Base-by-base conservation (phyloP, 345 rosid genomes). In the Eucalyptus curtisii region DNA sequence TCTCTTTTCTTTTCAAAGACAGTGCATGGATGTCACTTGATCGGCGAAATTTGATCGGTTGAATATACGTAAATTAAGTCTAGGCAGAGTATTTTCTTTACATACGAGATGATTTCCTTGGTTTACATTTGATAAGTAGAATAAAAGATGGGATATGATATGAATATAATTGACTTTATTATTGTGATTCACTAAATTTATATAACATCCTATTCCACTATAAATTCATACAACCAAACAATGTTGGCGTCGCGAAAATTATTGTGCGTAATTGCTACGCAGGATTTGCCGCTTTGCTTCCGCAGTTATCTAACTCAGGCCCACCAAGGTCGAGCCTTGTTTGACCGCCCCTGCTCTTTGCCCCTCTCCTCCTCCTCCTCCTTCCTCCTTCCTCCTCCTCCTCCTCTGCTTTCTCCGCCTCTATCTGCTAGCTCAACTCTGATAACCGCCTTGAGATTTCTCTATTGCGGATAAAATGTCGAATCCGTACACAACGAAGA, bases 81-180 rank as follows among this genome's bases (percentile, higher is more conserved):
- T 55, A 55, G 30, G 3, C 3, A 24, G 1, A 24, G 30, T 4
- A 24, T 55, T 55, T 55, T 24, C 13, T 55, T 19, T 55, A 24
- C 30, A 25, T 55, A 24, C 3, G 3, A 55, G 1, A 55, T 25
- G 30, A 55, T 55, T 24, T 1, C 8, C 30, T 55, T 24, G 1
- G 0, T 3, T 2, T 55, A 10, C 13, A 25, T 55, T 1, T 22
- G 6, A 24, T 55, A 10, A 55, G 6, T 55, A 55, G 0, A 0
- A 55, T 55, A 25, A 55, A 55, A 55, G 3, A 25, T 55, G 13
- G 2, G 2, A 55, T 25, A 24, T 55, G 12, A 55, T 55, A 24
- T 55, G 30, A 55, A 55, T 10, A 10, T 4, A 24, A 7, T 55
- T 24, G 30, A 10, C 6, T 55, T 24, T 24, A 1, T 4, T 55